phyloP scores from a whole-genome alignment of 2,329 filamentous ascomycete species.

The Diaporthe amygdali region DNA sequence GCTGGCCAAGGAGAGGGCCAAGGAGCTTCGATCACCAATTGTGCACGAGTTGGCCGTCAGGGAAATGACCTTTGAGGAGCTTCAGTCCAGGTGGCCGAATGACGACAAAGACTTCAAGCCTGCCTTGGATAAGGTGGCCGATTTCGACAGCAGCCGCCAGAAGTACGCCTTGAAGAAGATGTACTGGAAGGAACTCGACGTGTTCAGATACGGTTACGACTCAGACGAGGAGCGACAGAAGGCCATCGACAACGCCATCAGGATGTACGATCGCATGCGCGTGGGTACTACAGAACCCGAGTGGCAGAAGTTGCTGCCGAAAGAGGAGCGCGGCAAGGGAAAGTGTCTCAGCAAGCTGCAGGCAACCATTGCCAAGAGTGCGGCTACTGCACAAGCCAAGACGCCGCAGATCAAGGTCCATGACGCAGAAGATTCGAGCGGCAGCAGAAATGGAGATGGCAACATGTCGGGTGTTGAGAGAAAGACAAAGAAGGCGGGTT shows the following conservation, averaged over 20 bases:
- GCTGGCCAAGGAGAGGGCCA: slow-evolving; percentile 54
- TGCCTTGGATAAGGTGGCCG: slow-evolving; percentile 64
- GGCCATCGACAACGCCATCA: slow-evolving; percentile 66
- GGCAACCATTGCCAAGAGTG: slow-evolving; percentile 59
- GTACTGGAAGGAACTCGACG: slow-evolving; percentile 68
- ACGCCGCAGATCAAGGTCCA: slow-evolving; percentile 56
- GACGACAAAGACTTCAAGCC: slow-evolving; percentile 58
- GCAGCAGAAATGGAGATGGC: slow-evolving; percentile 46
- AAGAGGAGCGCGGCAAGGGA: slow-evolving; percentile 63
- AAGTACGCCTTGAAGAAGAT: slow-evolving; percentile 62
- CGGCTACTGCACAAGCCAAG: slow-evolving; percentile 47
- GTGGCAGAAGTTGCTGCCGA: slow-evolving; percentile 66
- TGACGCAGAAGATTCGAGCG: slow-evolving; percentile 54
- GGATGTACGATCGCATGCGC: slow-evolving; percentile 63
- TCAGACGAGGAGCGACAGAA: slow-evolving; percentile 60
- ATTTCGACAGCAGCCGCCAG: slow-evolving; percentile 51
- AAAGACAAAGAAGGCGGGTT: slow-evolving; percentile 40
- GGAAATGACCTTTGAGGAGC: slow-evolving; percentile 54
- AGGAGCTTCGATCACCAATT: slow-evolving; percentile 51
- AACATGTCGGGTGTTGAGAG: slow-evolving; percentile 39
- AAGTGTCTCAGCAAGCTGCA: slow-evolving; percentile 68
- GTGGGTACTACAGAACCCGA: slow-evolving; percentile 60
- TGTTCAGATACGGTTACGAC: slow-evolving; percentile 66
- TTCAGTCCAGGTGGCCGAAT: slow-evolving; percentile 57
- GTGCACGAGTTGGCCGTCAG: slow-evolving; percentile 66